Conservation (phyloP, 164 flowering plant genomes). For the Tinospora cordifolia region DNA sequence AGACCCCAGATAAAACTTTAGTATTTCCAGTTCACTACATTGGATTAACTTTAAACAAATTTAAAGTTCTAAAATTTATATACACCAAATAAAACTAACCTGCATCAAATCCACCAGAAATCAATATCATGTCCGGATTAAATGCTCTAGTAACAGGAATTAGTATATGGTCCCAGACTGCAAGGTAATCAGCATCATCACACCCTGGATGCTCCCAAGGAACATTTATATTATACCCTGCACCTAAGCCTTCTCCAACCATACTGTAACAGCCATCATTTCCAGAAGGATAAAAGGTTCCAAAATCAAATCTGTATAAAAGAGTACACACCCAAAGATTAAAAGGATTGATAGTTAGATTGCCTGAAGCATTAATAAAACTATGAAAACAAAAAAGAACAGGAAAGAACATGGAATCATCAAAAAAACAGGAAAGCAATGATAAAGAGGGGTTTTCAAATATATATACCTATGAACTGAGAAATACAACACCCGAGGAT, state of each 20-base stretch:
- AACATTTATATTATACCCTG: conserved; percentile 88
- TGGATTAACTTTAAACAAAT: not conserved
- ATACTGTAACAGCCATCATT: conserved; percentile 67
- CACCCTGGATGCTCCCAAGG: conserved; percentile 93
- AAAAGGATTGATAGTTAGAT: not conserved
- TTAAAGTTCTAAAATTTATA: not conserved
- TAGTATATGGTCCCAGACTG: conserved; percentile 90
- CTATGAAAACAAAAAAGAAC: not conserved
- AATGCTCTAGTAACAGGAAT: conserved; percentile 81
- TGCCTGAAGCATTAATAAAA: not conserved
- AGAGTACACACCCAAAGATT: not conserved
- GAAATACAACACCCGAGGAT: conserved; percentile 86
- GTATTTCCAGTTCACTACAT: not conserved
- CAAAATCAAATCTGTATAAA: conserved; percentile 63
- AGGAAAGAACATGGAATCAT: not conserved
- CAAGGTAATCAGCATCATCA: conserved; percentile 95
- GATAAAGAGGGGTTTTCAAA: not conserved
- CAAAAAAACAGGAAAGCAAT: not conserved
- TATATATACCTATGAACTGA: conserved; percentile 82
- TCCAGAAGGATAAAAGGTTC: conserved; percentile 75
- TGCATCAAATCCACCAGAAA: conserved; percentile 99
- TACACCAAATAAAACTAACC: conserved; percentile 33
- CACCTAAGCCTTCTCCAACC: conserved; percentile 86
- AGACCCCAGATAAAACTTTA: not conserved
- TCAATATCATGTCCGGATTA: conserved; percentile 71